phyloP scores from a whole-genome alignment of 441 rosid species.

The Manihot esculenta region DNA sequence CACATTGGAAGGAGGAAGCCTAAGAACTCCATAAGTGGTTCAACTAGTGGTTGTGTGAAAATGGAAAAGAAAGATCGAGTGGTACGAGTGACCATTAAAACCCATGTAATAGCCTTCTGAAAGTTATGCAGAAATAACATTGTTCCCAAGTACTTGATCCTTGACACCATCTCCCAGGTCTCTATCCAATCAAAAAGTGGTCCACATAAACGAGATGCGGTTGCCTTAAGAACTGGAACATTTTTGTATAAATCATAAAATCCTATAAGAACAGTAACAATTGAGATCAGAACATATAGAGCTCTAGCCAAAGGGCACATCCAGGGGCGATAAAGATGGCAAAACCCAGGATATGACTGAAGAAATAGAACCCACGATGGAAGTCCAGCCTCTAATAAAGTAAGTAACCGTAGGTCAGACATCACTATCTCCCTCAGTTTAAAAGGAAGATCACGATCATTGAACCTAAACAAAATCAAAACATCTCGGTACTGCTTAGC shows the following conservation, averaged over 20 bases:
- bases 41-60: constrained; percentile 55
- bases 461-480: constrained; percentile 71
- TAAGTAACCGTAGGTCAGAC: constrained; percentile 76
- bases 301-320: constrained; percentile 96
- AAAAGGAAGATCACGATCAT: constrained; percentile 79
- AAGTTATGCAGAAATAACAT: constrained; percentile 91
- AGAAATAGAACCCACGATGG: constrained; percentile 98
- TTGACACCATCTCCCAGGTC: constrained; percentile 96
- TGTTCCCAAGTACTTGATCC: constrained; percentile 94
- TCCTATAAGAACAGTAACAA: constrained; percentile 83
- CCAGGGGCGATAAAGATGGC: constrained; percentile 97
- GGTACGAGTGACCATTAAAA: constrained; percentile 49
- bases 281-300: constrained; percentile 70
- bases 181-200: constrained; percentile 95
- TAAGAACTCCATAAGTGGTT: constrained; percentile 49
- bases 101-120: constrained; percentile 82
- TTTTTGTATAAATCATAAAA: constrained; percentile 95
- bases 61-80: constrained; percentile 58
- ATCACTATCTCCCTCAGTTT: constrained; percentile 66
- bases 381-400: constrained; percentile 89
- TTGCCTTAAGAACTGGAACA: constrained; percentile 91
- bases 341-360: constrained; percentile 90
- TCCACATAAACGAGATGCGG: constrained; percentile 81
- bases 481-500: constrained; percentile 63
- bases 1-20: constrained; percentile 63